phyloP scores from a whole-genome alignment of 2,329 filamentous ascomycete species.

The Nothophaeocryptopus gaeumannii region DNA sequence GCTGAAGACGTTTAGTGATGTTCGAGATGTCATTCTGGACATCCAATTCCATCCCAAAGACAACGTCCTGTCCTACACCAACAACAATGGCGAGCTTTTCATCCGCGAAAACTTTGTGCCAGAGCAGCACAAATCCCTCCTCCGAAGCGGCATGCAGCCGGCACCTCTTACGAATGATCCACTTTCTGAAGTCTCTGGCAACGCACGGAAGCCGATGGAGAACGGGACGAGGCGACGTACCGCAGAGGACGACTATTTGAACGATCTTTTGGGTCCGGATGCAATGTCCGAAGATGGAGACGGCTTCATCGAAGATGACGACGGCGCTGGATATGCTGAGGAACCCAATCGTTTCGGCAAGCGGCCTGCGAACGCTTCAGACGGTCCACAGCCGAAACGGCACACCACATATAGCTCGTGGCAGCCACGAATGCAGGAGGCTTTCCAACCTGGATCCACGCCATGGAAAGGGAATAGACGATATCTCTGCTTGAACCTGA shows the following conservation, averaged over 20 bases:
- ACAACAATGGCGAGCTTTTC: slow-evolving; percentile 86
- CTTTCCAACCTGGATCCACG: slow-evolving; percentile 92
- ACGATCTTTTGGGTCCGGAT: slow-evolving; percentile 71
- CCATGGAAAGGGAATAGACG: slow-evolving; percentile 93
- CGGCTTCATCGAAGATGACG: slow-evolving; percentile 91
- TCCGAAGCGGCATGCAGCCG: slow-evolving; percentile 61
- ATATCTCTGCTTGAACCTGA: slow-evolving; percentile 88
- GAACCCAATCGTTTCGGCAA: slow-evolving; percentile 64
- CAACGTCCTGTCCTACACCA: slow-evolving; percentile 89
- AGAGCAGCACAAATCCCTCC: slow-evolving; percentile 46
- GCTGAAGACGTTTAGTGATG: slow-evolving; percentile 71
- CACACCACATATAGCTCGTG: slow-evolving; percentile 48
- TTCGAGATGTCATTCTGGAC: slow-evolving; percentile 71
- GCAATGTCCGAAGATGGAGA: slow-evolving; percentile 61
- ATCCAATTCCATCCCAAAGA: slow-evolving; percentile 87
- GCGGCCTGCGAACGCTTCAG: slow-evolving; percentile 43
- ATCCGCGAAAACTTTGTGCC: slow-evolving; percentile 72
- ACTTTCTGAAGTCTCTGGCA: slow-evolving; percentile 65
- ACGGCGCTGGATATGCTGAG: slow-evolving; percentile 82
- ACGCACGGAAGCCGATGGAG: slow-evolving; percentile 55
- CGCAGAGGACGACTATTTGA: slow-evolving; percentile 69
- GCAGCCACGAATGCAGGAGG: slow-evolving; percentile 69
- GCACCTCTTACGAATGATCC: slow-evolving; percentile 86
- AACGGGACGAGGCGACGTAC: slow-evolving; percentile 56
- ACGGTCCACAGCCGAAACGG: slow-evolving; percentile 52